These are phyloP conservation scores for Aspergillus melleus DNA, from an alignment of 2,329 filamentous ascomycete genomes.

Conservation along the genomic window DNA sequence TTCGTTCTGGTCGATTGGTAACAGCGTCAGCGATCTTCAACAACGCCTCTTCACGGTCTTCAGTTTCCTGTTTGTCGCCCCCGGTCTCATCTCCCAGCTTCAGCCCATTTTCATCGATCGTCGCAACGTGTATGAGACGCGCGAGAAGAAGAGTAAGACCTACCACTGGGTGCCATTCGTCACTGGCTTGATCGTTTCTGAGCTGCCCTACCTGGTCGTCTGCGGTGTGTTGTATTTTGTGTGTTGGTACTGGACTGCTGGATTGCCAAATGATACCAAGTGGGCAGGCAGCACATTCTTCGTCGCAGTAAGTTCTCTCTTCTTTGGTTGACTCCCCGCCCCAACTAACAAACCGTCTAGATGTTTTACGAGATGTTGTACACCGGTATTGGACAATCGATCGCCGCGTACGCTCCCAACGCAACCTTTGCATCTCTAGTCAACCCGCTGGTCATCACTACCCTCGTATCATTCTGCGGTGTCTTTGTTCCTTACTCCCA, in stretches of 20 bases:
- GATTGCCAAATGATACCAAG: not conserved
- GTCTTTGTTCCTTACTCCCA: not conserved
- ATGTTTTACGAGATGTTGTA: not conserved
- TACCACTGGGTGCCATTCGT: constrained; percentile 2
- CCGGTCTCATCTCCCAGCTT: not conserved
- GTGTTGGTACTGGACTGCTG: not conserved
- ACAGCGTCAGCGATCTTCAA: not conserved
- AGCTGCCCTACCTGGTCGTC: not conserved
- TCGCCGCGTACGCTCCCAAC: not conserved
- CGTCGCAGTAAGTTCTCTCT: not conserved
- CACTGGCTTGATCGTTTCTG: not conserved
- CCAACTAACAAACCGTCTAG: not conserved
- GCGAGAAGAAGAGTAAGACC: not conserved
- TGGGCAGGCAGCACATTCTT: not conserved
- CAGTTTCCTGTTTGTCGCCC: not conserved
- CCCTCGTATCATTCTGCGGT: not conserved
- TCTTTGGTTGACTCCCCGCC: no score
- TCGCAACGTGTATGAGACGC: not conserved
- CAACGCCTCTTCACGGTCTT: not conserved
- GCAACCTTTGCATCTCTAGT: not conserved
- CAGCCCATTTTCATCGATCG: not conserved
- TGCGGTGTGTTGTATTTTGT: not conserved
- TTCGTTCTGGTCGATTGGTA: not conserved
- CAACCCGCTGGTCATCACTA: not conserved
- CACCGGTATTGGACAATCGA: not conserved